A percentile compares a stretch with the other conserved stretches of the same genome.
Evolutionary conservation across 345 rosid genomes (phyloP).

Genomic region (Eucalyptus regnans): DNA sequence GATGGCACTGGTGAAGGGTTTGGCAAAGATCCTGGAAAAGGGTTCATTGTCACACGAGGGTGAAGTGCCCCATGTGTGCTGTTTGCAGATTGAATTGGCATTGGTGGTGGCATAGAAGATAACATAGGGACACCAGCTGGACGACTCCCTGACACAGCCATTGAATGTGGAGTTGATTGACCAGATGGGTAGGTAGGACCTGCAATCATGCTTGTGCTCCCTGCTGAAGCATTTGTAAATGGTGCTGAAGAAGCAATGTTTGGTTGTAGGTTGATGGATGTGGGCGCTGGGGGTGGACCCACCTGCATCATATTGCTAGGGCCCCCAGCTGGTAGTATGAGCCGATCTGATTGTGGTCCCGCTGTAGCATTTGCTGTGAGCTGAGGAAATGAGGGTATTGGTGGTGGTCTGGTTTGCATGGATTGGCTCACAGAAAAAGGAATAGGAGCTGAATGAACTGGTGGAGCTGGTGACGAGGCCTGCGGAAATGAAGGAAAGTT

Average conservation of each 20-base stretch:
- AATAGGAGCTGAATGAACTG: slow-evolving; percentile 1
- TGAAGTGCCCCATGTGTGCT: not conserved
- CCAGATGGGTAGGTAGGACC: not conserved
- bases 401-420: slow-evolving; percentile 16
- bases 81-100: slow-evolving; percentile 11
- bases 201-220: not conserved
- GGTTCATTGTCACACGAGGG: slow-evolving; percentile 1
- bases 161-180: slow-evolving; percentile 8
- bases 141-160: slow-evolving; percentile 17
- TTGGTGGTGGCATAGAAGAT: slow-evolving; percentile 8
- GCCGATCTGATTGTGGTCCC: slow-evolving; percentile 20
- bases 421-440: slow-evolving; percentile 30
- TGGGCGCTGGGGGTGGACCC: slow-evolving; percentile 21
- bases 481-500: slow-evolving; percentile 21
- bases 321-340: slow-evolving; percentile 12
- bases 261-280: slow-evolving; percentile 23
- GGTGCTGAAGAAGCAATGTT: slow-evolving; percentile 6
- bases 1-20: slow-evolving; percentile 8
- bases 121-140: slow-evolving; percentile 7
- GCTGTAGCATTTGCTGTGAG: slow-evolving; percentile 13
- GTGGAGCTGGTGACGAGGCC: slow-evolving; percentile 18
- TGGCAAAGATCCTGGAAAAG: not conserved
- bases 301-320: slow-evolving; percentile 20
- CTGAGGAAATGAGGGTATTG: slow-evolving; percentile 21
- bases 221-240: slow-evolving; percentile 5